These are phyloP conservation scores for Torulaspora franciscae DNA, from an alignment of 805 yeast species.

Conservation along the genomic window DNA sequence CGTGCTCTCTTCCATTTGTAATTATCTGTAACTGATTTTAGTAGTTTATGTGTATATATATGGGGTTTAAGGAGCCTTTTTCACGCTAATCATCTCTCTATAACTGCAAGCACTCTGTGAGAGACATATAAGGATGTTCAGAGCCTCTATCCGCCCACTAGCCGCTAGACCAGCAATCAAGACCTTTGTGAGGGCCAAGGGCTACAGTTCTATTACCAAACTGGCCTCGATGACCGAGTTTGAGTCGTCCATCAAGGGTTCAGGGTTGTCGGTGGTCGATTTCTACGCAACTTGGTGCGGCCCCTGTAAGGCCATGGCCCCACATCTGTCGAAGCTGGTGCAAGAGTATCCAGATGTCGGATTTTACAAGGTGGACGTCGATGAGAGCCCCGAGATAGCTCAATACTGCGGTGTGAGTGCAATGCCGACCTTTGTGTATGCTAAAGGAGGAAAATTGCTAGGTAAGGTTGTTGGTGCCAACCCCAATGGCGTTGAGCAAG, in stretches of 20 bases:
- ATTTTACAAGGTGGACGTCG: slow-evolving; percentile 70
- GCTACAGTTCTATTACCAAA: slow-evolving; percentile 33
- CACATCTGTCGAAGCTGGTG: slow-evolving; percentile 44
- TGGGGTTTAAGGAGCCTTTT: not conserved
- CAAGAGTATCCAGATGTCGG: slow-evolving; percentile 42
- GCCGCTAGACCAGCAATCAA: not conserved
- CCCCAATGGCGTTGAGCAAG: slow-evolving; percentile 34
- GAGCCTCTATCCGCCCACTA: slow-evolving; percentile 4
- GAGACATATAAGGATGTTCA: slow-evolving; percentile 8
- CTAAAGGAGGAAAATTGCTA: slow-evolving; percentile 54
- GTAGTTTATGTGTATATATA: slow-evolving; percentile 5
- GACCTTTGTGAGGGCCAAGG: slow-evolving; percentile 4
- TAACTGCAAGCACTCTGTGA: not conserved
- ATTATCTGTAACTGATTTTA: not conserved
- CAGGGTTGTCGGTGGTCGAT: slow-evolving; percentile 48
- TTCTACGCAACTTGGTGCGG: slow-evolving; percentile 76
- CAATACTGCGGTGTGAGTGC: slow-evolving; percentile 58
- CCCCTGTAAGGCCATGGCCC: slow-evolving; percentile 71
- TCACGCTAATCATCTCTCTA: not conserved
- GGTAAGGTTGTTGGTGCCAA: slow-evolving; percentile 63
- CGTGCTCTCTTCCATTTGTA: not conserved
- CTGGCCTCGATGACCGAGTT: slow-evolving; percentile 37
- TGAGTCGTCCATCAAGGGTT: slow-evolving; percentile 30
- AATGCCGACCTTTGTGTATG: slow-evolving; percentile 69
- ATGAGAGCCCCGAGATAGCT: slow-evolving; percentile 55